Evolutionary conservation across 2,329 filamentous ascomycete genomes (phyloP).

Genomic region (Calycina marina): DNA sequence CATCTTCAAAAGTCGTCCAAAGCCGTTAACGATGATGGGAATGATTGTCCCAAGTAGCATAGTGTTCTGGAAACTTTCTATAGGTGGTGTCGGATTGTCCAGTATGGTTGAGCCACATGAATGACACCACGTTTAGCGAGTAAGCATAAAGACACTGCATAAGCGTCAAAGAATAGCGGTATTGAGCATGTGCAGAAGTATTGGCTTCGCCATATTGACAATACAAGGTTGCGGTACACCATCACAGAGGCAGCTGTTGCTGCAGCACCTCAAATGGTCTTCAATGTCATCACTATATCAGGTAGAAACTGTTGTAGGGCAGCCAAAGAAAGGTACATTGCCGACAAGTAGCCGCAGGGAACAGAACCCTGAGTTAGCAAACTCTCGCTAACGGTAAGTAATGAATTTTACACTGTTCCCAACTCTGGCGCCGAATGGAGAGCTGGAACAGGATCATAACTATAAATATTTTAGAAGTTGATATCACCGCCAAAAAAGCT

Average conservation of each 20-base stretch:
- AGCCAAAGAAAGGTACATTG: constrained; percentile 20
- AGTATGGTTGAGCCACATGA: constrained; percentile 30
- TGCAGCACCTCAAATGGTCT: constrained; percentile 16
- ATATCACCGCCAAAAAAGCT: no score
- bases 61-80: constrained; percentile 40
- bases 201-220: no score
- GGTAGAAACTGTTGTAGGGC: constrained; percentile 18
- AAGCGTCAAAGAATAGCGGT: no score
- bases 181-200: no score
- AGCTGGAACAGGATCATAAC: no score
- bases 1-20: constrained; percentile 37
- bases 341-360: constrained; percentile 17
- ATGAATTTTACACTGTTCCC: constrained; percentile 1
- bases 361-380: constrained; percentile 2
- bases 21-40: constrained; percentile 42
- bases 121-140: no score
- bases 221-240: no score
- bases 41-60: constrained; percentile 45
- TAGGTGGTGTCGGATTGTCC: constrained; percentile 26
- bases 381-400: constrained; percentile 8
- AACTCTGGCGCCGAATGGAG: no score
- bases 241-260: constrained; percentile 26
- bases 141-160: no score
- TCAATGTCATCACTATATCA: constrained; percentile 16
- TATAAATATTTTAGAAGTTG: no score